Conservation (phyloP, 2,329 filamentous ascomycete genomes). For the Fonsecaea pedrosoi region DNA sequence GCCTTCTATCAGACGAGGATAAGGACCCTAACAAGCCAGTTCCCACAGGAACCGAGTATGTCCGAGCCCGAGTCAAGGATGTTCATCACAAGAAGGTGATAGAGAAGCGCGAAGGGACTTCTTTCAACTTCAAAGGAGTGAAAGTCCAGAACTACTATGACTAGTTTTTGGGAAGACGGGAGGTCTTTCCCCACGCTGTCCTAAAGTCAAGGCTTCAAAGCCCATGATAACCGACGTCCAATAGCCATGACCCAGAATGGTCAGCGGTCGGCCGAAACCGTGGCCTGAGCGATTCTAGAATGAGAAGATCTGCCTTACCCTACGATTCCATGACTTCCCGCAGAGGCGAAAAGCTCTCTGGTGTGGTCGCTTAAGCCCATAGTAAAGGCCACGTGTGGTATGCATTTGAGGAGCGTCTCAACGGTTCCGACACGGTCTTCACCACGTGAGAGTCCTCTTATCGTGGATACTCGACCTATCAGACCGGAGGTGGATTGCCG, state of each 20-base stretch:
- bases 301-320: neutral
- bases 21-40: constrained; percentile 47
- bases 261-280: neutral
- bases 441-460: constrained; percentile 8
- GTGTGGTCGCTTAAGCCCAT: neutral
- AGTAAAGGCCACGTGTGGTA: constrained; percentile 19
- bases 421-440: neutral
- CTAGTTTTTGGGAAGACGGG: neutral
- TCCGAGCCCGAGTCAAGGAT: constrained; percentile 55
- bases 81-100: constrained; percentile 56
- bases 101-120: constrained; percentile 53
- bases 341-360: neutral
- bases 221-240: neutral
- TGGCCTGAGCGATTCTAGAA: neutral
- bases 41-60: constrained; percentile 54
- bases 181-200: neutral
- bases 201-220: neutral
- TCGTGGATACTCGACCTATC: neutral
- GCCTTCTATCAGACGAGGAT: constrained; percentile 50
- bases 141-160: constrained; percentile 49
- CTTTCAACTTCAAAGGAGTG: constrained; percentile 53
- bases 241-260: neutral
- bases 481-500: neutral
- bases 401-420: constrained; percentile 9
- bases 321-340: neutral